phyloP scores from a whole-genome alignment of 768 basidiomycete species.

The Suillus spraguei region DNA sequence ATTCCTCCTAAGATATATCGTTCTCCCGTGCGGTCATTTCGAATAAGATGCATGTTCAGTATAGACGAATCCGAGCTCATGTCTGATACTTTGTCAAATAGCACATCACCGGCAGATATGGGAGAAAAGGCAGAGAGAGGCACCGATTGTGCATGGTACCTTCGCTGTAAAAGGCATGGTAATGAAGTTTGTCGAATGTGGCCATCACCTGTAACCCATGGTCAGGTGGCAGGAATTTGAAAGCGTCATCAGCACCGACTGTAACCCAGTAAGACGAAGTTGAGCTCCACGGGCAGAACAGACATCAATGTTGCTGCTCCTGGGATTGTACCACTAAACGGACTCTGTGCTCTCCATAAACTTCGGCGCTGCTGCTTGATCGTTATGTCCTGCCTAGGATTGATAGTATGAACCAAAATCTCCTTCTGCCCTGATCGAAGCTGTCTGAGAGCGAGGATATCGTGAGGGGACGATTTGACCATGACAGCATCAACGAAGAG shows the following conservation, averaged over 20 bases:
- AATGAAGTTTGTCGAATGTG: slow-evolving; percentile 46
- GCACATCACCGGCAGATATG: slow-evolving; percentile 12
- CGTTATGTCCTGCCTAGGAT: not conserved
- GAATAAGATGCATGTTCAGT: slow-evolving; percentile 51
- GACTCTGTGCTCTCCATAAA: slow-evolving; percentile 5
- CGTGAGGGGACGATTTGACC: slow-evolving; percentile 6
- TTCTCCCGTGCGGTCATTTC: slow-evolving; percentile 62
- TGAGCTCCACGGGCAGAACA: slow-evolving; percentile 58
- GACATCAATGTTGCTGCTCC: slow-evolving; percentile 34
- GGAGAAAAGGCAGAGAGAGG: slow-evolving; percentile 6
- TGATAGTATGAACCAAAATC: not conserved
- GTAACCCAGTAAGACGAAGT: slow-evolving; percentile 62
- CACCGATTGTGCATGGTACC: not conserved
- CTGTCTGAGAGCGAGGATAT: slow-evolving; percentile 1
- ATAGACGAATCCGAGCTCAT: slow-evolving; percentile 48
- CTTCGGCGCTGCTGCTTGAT: slow-evolving; percentile 1
- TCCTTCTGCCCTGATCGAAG: slow-evolving; percentile 8
- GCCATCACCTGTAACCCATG: slow-evolving; percentile 49
- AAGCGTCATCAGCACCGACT: slow-evolving; percentile 42
- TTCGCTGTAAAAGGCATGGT: slow-evolving; percentile 32
- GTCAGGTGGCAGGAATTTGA: not conserved
- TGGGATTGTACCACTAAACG: slow-evolving; percentile 10
- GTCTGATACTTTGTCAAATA: slow-evolving; percentile 45
- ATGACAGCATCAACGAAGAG: slow-evolving; percentile 3
- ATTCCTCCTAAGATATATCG: slow-evolving; percentile 71